phyloP scores from a whole-genome alignment of 2,329 filamentous ascomycete species.

The Ceratocystis harringtonii region DNA sequence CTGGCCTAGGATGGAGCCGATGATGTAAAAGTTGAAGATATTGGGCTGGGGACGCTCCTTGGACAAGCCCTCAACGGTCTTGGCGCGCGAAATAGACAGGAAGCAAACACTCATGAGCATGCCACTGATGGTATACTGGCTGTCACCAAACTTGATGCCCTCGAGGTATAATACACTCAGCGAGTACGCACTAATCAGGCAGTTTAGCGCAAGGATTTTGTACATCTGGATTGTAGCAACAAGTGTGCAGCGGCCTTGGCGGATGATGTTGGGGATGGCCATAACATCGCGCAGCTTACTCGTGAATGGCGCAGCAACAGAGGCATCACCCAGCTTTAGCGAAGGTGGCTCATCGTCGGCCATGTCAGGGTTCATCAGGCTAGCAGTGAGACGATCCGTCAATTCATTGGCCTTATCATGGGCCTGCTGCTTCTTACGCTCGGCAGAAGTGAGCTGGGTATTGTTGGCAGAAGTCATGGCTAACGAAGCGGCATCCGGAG shows the following conservation, averaged over 20 bases:
- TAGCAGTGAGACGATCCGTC: constrained; percentile 71
- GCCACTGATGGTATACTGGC: constrained; percentile 94
- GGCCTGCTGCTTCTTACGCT: constrained; percentile 48
- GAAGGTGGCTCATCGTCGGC: constrained; percentile 84
- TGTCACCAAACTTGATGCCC: constrained; percentile 97
- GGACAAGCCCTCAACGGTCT: constrained; percentile 85
- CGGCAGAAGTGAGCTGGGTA: constrained; percentile 31
- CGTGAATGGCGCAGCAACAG: constrained; percentile 91
- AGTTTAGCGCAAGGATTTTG: constrained; percentile 97
- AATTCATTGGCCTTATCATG: constrained; percentile 60
- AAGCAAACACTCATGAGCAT: constrained; percentile 99
- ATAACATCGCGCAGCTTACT: constrained; percentile 95
- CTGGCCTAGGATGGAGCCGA: constrained; percentile 90
- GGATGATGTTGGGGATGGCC: constrained; percentile 94
- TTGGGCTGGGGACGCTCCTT: constrained; percentile 97
- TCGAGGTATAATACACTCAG: constrained; percentile 91
- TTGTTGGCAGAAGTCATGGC: constrained; percentile 41
- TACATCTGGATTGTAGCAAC: constrained; percentile 99
- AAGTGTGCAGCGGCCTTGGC: constrained; percentile 90
- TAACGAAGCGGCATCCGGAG: constrained; percentile 49
- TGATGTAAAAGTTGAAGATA: constrained; percentile 98
- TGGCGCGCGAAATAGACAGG: constrained; percentile 92
- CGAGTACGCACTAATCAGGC: constrained; percentile 93
- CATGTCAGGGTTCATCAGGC: constrained; percentile 81
- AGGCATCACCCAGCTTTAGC: constrained; percentile 93